Evolutionary conservation across 139 green algal species (phyloP), one percentile per base, ranked within the genome.

Genomic region (Chlamydomonas schloesseri): DNA sequence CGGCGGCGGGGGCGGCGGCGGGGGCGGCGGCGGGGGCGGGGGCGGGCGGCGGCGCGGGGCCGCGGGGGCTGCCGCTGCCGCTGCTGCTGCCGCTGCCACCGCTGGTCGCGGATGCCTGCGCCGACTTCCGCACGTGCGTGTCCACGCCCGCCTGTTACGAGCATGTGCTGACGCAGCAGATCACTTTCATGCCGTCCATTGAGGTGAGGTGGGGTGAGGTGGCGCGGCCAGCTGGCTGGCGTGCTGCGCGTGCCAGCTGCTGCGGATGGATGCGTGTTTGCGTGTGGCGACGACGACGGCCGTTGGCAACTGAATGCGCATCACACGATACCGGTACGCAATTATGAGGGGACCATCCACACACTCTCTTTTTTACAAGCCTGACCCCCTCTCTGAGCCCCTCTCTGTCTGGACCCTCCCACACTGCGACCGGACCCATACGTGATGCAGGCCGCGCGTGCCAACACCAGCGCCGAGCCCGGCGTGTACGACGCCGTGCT

Each of bases 141-240:
- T 47, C 55, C 28, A 88, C 74, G 9, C 57, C 80, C 15, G 88
- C 78, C 17, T 97, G 94, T 87, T 96, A 90, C n/a, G 50, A 73
- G 28, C 87, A 84, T 68, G 73, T 90, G 73, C 87, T 90, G 47
- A 23, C 6, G 15, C 14, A 55, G n/a, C 75, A 89, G 79, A 73
- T 87, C 31, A 71, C 90, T 3, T 83, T 93, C 17, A 31, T 74
- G 64, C 17, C 42, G 18, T 53, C 29, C 64, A 11, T 11, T 3
- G 75, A 82, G 75, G 81, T 73, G 26, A 31, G 64, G 18, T 4
- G 70, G 70, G 42, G 42, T 8, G 42, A 50, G 42, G 42, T 76
- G 23, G 15, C n/a, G n/a, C n/a, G n/a, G n/a, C n/a, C n/a, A n/a
- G n/a, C n/a, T n/a, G n/a, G n/a, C n/a, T n/a, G n/a, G n/a, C 36